Conservation (phyloP, 1,284 basidiomycete species). For the Xerocomus amazonicus region DNA sequence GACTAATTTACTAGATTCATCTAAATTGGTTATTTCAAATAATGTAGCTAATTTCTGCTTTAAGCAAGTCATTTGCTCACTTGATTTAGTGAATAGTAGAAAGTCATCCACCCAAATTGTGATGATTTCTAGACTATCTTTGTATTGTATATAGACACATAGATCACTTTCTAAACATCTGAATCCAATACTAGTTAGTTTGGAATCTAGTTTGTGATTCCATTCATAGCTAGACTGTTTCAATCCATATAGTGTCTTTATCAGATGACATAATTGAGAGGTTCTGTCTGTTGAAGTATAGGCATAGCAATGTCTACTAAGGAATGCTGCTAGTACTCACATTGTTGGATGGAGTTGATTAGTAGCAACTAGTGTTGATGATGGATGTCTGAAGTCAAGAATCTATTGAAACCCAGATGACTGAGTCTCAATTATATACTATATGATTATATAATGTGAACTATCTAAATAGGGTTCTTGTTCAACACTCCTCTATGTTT, state of each 20-base stretch:
- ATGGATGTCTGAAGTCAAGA: too few relatives aligned
- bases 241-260: constrained; percentile 26
- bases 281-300: too few relatives aligned
- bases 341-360: too few relatives aligned
- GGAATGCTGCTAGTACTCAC: too few relatives aligned
- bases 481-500: too few relatives aligned
- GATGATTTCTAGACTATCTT: neutral
- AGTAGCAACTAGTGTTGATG: too few relatives aligned
- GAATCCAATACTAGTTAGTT: neutral
- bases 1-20: neutral
- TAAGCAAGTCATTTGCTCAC: neutral
- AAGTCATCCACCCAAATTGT: neutral
- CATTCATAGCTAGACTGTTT: constrained; percentile 29
- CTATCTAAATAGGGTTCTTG: too few relatives aligned
- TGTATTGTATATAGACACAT: neutral
- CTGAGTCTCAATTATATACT: too few relatives aligned
- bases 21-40: neutral
- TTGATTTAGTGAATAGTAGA: neutral
- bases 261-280: constrained; percentile 12
- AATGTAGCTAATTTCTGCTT: neutral
- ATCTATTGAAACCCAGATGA: too few relatives aligned
- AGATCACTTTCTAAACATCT: neutral
- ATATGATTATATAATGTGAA: too few relatives aligned
- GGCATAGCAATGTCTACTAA: too few relatives aligned
- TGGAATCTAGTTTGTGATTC: constrained; percentile 16